Evolutionary conservation across 768 basidiomycete genomes (phyloP), one percentile per base, ranked within the genome.

Genomic region (Boletus pseudopeckii): DNA sequence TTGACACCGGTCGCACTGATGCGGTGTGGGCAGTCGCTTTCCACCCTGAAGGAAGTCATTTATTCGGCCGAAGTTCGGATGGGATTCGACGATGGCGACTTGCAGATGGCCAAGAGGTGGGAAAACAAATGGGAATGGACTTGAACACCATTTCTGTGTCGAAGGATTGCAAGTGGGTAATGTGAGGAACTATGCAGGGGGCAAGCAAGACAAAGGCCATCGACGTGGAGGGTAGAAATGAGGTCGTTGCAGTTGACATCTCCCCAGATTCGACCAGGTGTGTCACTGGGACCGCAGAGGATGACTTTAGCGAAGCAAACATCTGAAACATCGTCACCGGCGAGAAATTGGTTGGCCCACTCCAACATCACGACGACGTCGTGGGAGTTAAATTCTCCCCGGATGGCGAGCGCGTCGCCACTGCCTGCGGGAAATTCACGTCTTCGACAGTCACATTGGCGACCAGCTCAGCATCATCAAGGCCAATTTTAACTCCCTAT

Each of bases 21-120:
- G 28, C 7, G 7, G 8, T 28, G 7, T 9, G 8, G 28, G 7
- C 28, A 28, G 28, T 28, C 7, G 28, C 28, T 28, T 28, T 28
- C 28, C 28, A 9, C 28, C 7, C 28, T 28, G 28, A 28, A 7
- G 28, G 28, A 83, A 33, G 4, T 15, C 24, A 42, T 17, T 6
- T 43, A n/a, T 17, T 43, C 5, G 5, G 22, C 5, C 15, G 42
- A 15, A 26, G 17, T n/a, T 7, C 6, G 2, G 8, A n/a, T 17
- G 42, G 24, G 1, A 3, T 26, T 17, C 42, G 24, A 43, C 24
- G 24, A 6, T 43, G 42, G 42, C 24, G 42, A 26, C 8, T 26
- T 26, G 24, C 15, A 24, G 24, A 24, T 24, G 24, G 24, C 24
- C 24, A 24, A 24, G 15, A 26, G 10, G 24, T 26, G 7, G 8